Evolutionary conservation across 306 rosid genomes (phyloP), one percentile per base, ranked within the genome.

Genomic region (Cajanus cajan): DNA sequence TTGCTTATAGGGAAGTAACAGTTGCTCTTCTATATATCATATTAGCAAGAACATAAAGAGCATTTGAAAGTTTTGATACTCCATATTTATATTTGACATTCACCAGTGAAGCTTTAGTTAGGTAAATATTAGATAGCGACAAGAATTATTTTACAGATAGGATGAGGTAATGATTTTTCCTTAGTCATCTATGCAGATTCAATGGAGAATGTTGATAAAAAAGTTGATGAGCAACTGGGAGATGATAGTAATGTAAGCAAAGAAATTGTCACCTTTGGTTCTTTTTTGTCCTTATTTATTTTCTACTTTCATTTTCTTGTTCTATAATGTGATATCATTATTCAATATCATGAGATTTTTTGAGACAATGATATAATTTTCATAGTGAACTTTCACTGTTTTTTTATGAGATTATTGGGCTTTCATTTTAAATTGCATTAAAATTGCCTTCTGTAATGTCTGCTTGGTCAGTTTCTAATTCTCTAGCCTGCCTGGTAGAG

Each of bases 21-120:
- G 41, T 40, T 66, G 34, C 74, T 83, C 41, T 76, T 41, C 62
- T 25, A 5, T 33, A 19, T 25, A 22, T 73, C 36, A 41, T 54
- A 52, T 64, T 40, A 73, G 15, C 77, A 43, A 65, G 71, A 64
- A 8, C 69, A 4, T 18, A 61, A 64, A 15, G 33, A 55, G 72
- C 65, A 33, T 33, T 33, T 73, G 34, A 67, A 50, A 79, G 34
- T 15, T 79, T 57, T 45, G 54, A 34, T 15, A 33, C 58, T 25
- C 65, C 10, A 7, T 40, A 10, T 18, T 45, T 24, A 7, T 62
- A 41, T 55, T 67, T 65, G 55, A 39, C 22, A 64, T 50, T 76
- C 31, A 39, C 31, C 41, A 15, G 13, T 58, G 73, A 33, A 47
- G 77, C 43, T 33, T 81, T 67, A 54, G 71, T 44, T 59, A 22